phyloP scores from a whole-genome alignment of 78 protist species.

The Planoprotostelium fungivorum region DNA sequence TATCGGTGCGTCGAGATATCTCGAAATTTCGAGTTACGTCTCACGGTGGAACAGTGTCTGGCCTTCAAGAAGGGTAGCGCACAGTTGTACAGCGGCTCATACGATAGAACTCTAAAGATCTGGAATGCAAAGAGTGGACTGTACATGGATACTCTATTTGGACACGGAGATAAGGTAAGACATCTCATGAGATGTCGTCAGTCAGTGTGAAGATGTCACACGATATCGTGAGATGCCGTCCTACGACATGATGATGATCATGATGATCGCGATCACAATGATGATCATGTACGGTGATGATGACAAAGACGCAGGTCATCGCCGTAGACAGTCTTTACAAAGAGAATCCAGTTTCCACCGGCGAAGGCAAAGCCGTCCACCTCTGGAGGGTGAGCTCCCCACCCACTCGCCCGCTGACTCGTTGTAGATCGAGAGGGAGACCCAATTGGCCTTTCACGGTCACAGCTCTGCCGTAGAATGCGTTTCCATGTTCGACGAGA shows the following conservation, averaged over 20 bases:
- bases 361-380: background rate
- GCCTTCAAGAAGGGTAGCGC: background rate
- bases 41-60: background rate
- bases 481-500: background rate
- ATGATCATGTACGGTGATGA: too few species aligned
- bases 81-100: background rate
- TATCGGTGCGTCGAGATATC: background rate
- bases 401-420: background rate
- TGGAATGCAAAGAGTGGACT: background rate
- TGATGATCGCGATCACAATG: too few species aligned
- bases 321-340: background rate
- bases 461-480: background rate
- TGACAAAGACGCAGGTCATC: too few species aligned
- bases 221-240: too few species aligned
- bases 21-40: background rate
- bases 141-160: background rate
- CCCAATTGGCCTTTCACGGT: background rate
- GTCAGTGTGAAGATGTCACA: too few species aligned
- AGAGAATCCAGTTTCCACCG: background rate
- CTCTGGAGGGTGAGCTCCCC: background rate
- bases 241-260: too few species aligned
- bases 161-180: background rate
- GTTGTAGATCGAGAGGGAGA: background rate
- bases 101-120: background rate
- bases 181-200: too few species aligned